A percentile compares a stretch with the other conserved stretches of the same genome.
Conservation (phyloP, 306 rosid genomes). For the Pyrus pyrifolia region DNA sequence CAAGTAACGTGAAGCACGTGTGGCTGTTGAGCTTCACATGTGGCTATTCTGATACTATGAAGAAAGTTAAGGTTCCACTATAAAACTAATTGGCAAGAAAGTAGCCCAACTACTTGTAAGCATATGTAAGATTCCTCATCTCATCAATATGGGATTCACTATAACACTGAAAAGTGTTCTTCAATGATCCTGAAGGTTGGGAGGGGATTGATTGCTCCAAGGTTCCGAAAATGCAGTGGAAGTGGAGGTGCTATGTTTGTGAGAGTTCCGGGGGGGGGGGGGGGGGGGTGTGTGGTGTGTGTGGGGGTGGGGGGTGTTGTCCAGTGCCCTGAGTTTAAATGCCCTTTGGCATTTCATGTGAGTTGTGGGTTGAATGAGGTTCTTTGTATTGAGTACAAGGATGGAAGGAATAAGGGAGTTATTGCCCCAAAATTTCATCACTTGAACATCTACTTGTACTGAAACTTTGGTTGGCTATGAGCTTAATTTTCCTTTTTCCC, state of each 20-base stretch:
- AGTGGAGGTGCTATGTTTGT: constrained; percentile 48
- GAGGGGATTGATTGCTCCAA: constrained; percentile 69
- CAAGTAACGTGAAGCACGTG: no score
- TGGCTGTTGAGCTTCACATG: no score
- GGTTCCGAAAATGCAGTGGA: constrained; percentile 62
- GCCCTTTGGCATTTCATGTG: constrained; percentile 59
- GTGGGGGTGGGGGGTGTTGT: constrained; percentile 45
- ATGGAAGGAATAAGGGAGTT: constrained; percentile 53
- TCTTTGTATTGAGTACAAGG: constrained; percentile 58
- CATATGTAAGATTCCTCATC: no score
- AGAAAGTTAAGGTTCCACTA: no score
- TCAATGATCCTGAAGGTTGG: constrained; percentile 67
- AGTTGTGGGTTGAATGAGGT: constrained; percentile 63
- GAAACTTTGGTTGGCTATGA: no score
- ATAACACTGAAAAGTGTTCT: constrained; percentile 49
- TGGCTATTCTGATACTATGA: no score
- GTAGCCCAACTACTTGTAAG: no score
- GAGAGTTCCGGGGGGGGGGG: neutral
- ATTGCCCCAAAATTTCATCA: constrained; percentile 15
- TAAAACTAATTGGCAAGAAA: no score
- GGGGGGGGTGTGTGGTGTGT: constrained; percentile 9
- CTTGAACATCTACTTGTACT: no score
- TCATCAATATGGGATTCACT: no score
- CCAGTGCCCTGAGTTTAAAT: constrained; percentile 60
- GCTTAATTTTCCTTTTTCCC: no score